These are phyloP conservation scores for Gloeopeniophorella convolvens DNA, from an alignment of 768 basidiomycete genomes.

Conservation along the genomic window DNA sequence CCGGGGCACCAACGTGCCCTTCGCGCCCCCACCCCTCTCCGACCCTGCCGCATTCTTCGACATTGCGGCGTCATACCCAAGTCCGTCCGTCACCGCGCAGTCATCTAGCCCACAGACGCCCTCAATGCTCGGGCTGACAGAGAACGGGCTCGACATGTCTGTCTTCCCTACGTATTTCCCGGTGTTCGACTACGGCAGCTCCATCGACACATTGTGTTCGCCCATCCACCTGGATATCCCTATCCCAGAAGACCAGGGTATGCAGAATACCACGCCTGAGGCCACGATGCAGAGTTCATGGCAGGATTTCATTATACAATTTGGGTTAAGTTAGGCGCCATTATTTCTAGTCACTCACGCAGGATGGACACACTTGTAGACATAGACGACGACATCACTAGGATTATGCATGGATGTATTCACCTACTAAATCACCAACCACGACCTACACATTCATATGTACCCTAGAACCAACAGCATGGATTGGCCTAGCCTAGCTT, in stretches of 20 bases:
- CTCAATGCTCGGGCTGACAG: not conserved
- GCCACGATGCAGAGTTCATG: constrained; percentile 21
- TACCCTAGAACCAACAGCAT: not conserved
- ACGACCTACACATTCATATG: not conserved
- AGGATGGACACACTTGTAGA: not conserved
- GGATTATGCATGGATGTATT: not conserved
- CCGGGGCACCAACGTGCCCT: not conserved
- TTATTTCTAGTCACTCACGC: not conserved
- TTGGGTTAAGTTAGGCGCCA: constrained; percentile 19
- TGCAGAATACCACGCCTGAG: constrained; percentile 32
- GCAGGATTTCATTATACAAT: constrained; percentile 31
- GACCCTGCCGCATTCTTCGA: constrained; percentile 13
- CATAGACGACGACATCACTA: not conserved
- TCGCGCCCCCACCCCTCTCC: not conserved
- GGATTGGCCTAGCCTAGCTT: too few relatives aligned
- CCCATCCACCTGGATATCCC: constrained; percentile 13
- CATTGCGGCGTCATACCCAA: constrained; percentile 14
- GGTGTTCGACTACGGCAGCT: constrained; percentile 15
- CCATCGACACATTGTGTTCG: constrained; percentile 5
- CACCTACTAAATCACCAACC: not conserved
- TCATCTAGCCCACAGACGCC: constrained; percentile 13
- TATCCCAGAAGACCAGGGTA: constrained; percentile 5
- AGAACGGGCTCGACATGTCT: constrained; percentile 11
- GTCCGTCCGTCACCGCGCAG: constrained; percentile 7
- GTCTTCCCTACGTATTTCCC: constrained; percentile 18